Conservation (phyloP, 441 rosid species). For the Eruca vesicaria region DNA sequence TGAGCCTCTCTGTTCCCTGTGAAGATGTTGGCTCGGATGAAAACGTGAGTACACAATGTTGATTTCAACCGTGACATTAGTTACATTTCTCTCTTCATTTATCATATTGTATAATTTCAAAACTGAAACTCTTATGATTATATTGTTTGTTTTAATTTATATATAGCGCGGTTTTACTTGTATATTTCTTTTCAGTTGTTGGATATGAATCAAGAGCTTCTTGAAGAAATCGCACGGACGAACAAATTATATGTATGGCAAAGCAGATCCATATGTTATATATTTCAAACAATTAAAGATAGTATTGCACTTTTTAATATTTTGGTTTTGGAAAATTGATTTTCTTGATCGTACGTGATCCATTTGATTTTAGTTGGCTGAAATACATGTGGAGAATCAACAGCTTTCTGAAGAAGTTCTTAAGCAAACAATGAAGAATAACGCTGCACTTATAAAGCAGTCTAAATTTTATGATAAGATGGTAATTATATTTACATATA, state of each 20-base stretch:
- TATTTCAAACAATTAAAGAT: neutral
- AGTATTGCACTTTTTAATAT: neutral
- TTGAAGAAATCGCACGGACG: neutral
- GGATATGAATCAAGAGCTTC: neutral
- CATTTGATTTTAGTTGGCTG: neutral
- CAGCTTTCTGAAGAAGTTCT: conserved; percentile 10
- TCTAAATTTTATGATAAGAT: neutral
- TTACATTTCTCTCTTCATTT: neutral
- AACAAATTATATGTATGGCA: neutral
- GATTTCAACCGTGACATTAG: neutral
- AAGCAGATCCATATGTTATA: neutral
- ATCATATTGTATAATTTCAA: neutral
- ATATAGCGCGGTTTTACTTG: neutral
- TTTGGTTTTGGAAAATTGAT: neutral
- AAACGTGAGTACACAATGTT: neutral
- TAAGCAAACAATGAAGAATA: neutral
- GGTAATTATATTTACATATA: neutral
- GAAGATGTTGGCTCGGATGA: neutral
- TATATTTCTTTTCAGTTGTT: neutral
- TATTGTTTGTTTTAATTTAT: neutral
- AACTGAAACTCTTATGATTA: neutral
- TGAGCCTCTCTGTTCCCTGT: neutral
- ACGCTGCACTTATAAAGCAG: conserved; percentile 10
- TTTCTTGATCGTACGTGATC: neutral
- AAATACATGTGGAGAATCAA: conserved; percentile 13